Evolutionary conservation across 306 rosid genomes (phyloP).

Genomic region (Cicer yamashitae): DNA sequence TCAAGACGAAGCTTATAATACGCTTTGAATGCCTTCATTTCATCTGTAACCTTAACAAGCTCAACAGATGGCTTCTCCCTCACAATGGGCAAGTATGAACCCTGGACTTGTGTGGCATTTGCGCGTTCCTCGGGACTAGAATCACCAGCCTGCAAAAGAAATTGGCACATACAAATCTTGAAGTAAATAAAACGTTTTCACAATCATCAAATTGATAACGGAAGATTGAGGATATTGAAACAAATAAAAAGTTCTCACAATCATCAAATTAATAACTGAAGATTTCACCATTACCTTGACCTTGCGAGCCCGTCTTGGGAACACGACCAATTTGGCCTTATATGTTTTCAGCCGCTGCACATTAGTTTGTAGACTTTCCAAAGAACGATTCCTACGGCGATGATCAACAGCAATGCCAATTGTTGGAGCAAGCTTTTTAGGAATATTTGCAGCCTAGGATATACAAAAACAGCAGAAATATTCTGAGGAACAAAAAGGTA

Average conservation of each 20-base stretch:
- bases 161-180: not conserved
- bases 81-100: slow-evolving; percentile 59
- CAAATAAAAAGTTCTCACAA: not conserved
- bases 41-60: slow-evolving; percentile 68
- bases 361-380: slow-evolving; percentile 65
- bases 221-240: not conserved
- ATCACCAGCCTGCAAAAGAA: slow-evolving; percentile 57
- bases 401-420: slow-evolving; percentile 79
- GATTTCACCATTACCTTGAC: slow-evolving; percentile 50
- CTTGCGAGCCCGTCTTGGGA: slow-evolving; percentile 77
- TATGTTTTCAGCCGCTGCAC: slow-evolving; percentile 74
- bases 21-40: slow-evolving; percentile 67
- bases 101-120: slow-evolving; percentile 70
- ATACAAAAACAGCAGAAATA: not conserved
- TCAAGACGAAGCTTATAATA: slow-evolving; percentile 71
- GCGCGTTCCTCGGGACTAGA: slow-evolving; percentile 70
- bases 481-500: not conserved
- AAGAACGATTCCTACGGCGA: slow-evolving; percentile 65
- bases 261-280: not conserved
- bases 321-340: slow-evolving; percentile 76
- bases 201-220: not conserved
- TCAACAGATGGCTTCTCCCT: slow-evolving; percentile 63
- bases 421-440: slow-evolving; percentile 70
- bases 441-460: slow-evolving; percentile 70
- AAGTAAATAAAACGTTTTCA: not conserved